Evolutionary conservation across 2,329 filamentous ascomycete species (phyloP).

Genomic region (Aureobasidium sp.): DNA sequence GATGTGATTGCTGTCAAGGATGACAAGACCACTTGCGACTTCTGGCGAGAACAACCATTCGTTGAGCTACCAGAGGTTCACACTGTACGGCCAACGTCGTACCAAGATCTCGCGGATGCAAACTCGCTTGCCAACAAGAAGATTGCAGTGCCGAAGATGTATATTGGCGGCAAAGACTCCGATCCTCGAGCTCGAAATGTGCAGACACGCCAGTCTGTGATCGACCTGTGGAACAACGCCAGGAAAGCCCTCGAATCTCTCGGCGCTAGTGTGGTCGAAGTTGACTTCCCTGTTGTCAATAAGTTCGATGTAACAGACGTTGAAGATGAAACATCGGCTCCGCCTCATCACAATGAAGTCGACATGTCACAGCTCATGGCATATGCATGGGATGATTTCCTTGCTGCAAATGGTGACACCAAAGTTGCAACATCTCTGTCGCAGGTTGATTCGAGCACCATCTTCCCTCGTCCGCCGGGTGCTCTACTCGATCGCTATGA

Average conservation of each 20-base stretch:
- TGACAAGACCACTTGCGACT: constrained; percentile 55
- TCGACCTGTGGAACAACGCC: too few relatives aligned
- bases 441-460: not conserved
- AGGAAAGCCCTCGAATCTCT: too few relatives aligned
- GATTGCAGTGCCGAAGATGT: not conserved
- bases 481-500: not conserved
- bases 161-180: too few relatives aligned
- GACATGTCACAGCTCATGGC: constrained; percentile 38
- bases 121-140: not conserved
- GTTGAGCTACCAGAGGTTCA: constrained; percentile 43
- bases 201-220: too few relatives aligned
- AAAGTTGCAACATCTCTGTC: constrained; percentile 32
- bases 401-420: constrained; percentile 46
- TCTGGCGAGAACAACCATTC: constrained; percentile 59
- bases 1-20: constrained; percentile 49
- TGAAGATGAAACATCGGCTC: too few relatives aligned
- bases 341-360: not conserved
- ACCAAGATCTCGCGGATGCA: not conserved
- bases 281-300: not conserved
- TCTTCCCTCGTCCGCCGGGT: not conserved
- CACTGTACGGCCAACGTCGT: not conserved
- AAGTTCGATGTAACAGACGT: not conserved
- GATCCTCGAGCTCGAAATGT: too few relatives aligned
- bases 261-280: not conserved
- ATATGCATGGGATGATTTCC: constrained; percentile 59